A percentile compares a stretch with the other conserved stretches of the same genome.
Conservation (phyloP, 805 yeast species). For the Kuraishia floccosa region DNA sequence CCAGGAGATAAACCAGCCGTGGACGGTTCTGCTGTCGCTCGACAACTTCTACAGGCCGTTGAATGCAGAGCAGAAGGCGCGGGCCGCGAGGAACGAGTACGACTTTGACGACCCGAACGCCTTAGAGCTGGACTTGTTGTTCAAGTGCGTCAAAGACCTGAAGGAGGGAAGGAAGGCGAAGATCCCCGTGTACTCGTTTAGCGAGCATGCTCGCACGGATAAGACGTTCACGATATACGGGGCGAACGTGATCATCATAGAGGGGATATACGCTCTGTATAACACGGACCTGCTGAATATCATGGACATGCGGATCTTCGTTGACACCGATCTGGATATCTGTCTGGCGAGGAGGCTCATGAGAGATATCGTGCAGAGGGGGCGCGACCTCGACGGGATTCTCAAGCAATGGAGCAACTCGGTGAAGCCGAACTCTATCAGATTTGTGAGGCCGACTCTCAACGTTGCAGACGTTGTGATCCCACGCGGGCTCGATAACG, state of each 20-base stretch:
- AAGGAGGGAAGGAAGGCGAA: slow-evolving; percentile 60
- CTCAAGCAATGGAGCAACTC: slow-evolving; percentile 82
- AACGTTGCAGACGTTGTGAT: slow-evolving; percentile 73
- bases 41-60: slow-evolving; percentile 88
- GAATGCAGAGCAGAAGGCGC: slow-evolving; percentile 41
- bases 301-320: slow-evolving; percentile 82
- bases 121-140: slow-evolving; percentile 65
- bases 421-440: slow-evolving; percentile 87
- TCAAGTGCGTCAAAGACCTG: slow-evolving; percentile 49
- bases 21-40: slow-evolving; percentile 84
- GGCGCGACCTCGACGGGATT: slow-evolving; percentile 74
- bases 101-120: slow-evolving; percentile 89
- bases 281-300: slow-evolving; percentile 57
- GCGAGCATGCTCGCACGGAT: slow-evolving; percentile 46
- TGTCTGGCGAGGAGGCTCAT: slow-evolving; percentile 83
- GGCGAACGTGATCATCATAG: slow-evolving; percentile 85
- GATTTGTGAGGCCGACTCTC: slow-evolving; percentile 66
- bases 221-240: slow-evolving; percentile 76
- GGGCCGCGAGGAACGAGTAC: slow-evolving; percentile 58
- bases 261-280: slow-evolving; percentile 80
- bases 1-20: slow-evolving; percentile 70
- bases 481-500: slow-evolving; percentile 85
- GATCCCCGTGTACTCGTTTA: slow-evolving; percentile 64
- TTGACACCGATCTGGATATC: slow-evolving; percentile 88
- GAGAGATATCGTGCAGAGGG: slow-evolving; percentile 79